Percentiles rank a stretch among this genome's conserved stretches.
Evolutionary conservation across 441 rosid species (phyloP).

Genomic region (Rhodomyrtus psidioides): DNA sequence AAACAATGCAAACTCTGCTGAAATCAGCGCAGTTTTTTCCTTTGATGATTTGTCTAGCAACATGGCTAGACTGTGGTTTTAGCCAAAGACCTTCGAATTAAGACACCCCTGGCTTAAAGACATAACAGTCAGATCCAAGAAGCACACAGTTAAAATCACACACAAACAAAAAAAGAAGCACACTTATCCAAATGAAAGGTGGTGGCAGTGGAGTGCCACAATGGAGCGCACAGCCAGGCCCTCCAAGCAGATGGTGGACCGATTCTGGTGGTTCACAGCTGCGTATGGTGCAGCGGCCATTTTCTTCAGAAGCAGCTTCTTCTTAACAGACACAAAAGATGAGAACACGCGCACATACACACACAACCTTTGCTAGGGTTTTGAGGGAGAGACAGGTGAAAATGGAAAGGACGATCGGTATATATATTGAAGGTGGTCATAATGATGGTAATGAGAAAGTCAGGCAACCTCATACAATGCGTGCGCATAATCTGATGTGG

Average conservation of each 20-base stretch:
- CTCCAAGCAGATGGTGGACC: background rate
- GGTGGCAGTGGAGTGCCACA: accelerated
- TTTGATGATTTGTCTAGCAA: background rate
- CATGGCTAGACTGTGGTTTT: background rate
- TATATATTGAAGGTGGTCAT: background rate
- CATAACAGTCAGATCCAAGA: background rate
- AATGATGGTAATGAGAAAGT: background rate
- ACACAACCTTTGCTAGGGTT: background rate
- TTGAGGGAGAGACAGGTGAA: background rate
- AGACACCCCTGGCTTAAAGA: accelerated
- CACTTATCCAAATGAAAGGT: background rate
- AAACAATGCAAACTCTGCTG: background rate
- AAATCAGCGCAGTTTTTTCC: background rate
- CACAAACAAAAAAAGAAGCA: background rate
- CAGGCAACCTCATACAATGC: background rate
- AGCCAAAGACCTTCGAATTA: background rate
- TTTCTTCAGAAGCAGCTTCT: background rate
- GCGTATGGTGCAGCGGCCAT: background rate
- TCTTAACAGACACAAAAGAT: background rate
- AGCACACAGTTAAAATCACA: background rate
- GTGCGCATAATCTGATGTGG: background rate
- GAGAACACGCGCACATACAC: background rate
- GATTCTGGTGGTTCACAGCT: background rate
- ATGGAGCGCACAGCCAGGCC: accelerated
- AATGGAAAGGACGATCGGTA: background rate